Evolutionary conservation across 805 yeast species (phyloP).

Genomic region (Naumovozyma baii): DNA sequence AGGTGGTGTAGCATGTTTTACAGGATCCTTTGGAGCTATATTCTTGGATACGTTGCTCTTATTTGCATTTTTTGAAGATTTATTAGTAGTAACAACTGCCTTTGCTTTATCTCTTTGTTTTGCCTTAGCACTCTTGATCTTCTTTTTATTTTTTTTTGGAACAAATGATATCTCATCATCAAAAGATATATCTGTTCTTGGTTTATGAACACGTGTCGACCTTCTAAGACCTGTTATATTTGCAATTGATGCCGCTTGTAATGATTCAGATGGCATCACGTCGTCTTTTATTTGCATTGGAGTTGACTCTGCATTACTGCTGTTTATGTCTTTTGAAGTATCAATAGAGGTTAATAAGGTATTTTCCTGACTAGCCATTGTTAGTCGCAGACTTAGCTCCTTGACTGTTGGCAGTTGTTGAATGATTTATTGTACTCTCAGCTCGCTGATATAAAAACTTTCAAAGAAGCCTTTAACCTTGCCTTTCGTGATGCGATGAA

Average conservation of each 20-base stretch:
- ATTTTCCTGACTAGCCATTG: too few relatives aligned
- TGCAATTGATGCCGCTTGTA: neutral
- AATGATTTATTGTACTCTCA: too few relatives aligned
- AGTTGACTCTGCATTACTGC: too few relatives aligned
- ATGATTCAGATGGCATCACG: too few relatives aligned
- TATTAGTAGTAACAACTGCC: neutral
- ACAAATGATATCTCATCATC: conserved; percentile 9
- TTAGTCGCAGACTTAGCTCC: too few relatives aligned
- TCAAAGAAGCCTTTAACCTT: too few relatives aligned
- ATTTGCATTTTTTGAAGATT: neutral
- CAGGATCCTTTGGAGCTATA: neutral
- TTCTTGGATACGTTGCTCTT: neutral
- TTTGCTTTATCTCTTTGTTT: neutral
- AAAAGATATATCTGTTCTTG: conserved; percentile 13
- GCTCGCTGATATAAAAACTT: too few relatives aligned
- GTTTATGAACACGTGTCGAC: conserved; percentile 18
- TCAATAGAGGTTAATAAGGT: too few relatives aligned
- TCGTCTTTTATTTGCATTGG: too few relatives aligned
- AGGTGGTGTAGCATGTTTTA: neutral
- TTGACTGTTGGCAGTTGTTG: too few relatives aligned
- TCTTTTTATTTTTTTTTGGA: conserved; percentile 7
- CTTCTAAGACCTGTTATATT: conserved; percentile 13
- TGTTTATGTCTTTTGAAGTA: too few relatives aligned
- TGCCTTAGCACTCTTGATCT: conserved; percentile 4
- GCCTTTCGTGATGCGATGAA: too few relatives aligned